Base-by-base conservation (phyloP, 179 eudicot genomes). In the Monotropa hypopitys region DNA sequence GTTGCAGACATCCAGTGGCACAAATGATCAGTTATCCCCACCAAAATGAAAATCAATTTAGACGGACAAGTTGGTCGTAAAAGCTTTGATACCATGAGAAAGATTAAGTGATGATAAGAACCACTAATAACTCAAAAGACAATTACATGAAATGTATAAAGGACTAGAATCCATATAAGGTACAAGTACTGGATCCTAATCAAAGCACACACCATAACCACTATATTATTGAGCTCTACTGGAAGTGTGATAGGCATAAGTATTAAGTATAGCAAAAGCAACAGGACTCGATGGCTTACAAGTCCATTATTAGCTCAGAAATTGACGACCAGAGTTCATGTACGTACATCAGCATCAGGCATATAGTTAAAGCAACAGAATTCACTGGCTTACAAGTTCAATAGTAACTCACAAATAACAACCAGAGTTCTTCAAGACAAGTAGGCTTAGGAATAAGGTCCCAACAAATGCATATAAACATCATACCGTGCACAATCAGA, bases 401-500 rank as follows among this genome's bases (percentile, higher is more conserved):
- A 12, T 28, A 28, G 35, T 28, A 61, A 28, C 33, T 59, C 65
- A 26, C 28, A 61, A 18, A 30, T 16, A 0, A 61, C 30, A 12
- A 28, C 67, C 12, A 23, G 5, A 26, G 23, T 56, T 56, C 30
- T 56, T 1, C 28, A 56, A 8, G 62, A 56, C 11, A 59, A 59
- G 33, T 59, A 28, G 26, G 18, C 28, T 28, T 18, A 35, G 28
- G 35, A 28, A 59, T 59, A 59, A 46, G 56, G 38, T 47, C 54
- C 5, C 51, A 15, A 26, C 40, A 45, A 70, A 68, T 23, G 46
- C 54, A 45, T 70, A 43, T 62, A 63, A 75, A 65, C 7, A 74
- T 28, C 73, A 49, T 86, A 94, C 98, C 96, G 86, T 69, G 82
- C 79, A 81, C 99, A 95, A 75, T 95, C 98, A 40, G 93, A 81